Percentiles rank a stretch among this genome's conserved stretches.
These are phyloP conservation scores for Pelargonium myrrhifolium DNA, from an alignment of 441 rosid species.

Conservation along the genomic window DNA sequence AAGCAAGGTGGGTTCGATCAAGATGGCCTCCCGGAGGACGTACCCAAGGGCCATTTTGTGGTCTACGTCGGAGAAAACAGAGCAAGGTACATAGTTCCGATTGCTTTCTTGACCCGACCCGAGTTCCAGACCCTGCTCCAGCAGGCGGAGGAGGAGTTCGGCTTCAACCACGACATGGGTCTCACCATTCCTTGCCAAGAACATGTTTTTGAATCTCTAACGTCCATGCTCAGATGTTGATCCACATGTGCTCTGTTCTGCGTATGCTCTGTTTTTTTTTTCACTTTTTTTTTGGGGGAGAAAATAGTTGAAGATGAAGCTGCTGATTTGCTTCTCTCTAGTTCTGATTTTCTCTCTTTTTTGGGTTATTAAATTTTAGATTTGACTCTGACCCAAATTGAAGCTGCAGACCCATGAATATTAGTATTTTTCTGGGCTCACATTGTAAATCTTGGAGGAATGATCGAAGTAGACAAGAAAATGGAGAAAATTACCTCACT, in stretches of 20 bases:
- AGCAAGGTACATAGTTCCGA: constrained; percentile 18
- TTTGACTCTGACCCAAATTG: not conserved
- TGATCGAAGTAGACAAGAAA: too few relatives aligned
- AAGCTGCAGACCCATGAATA: not conserved
- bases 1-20: constrained; percentile 2
- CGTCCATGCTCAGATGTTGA: constrained; percentile 15
- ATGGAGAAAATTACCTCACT: too few relatives aligned
- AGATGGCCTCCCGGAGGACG: constrained; percentile 15
- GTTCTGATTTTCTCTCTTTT: not conserved
- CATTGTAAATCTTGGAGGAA: not conserved
- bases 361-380: not conserved
- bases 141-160: not conserved
- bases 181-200: constrained; percentile 20
- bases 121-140: constrained; percentile 21
- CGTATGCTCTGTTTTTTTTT: not conserved
- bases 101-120: constrained; percentile 16
- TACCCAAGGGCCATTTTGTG: constrained; percentile 23
- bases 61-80: constrained; percentile 22
- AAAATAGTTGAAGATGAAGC: too few relatives aligned
- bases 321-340: too few relatives aligned
- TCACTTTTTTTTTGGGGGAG: not conserved
- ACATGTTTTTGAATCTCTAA: constrained; percentile 17
- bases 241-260: not conserved
- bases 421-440: not conserved
- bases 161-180: constrained; percentile 24